Evolutionary conservation across 169 alveolate species (phyloP).

Genomic region (Cryptosporidium baileyi): DNA sequence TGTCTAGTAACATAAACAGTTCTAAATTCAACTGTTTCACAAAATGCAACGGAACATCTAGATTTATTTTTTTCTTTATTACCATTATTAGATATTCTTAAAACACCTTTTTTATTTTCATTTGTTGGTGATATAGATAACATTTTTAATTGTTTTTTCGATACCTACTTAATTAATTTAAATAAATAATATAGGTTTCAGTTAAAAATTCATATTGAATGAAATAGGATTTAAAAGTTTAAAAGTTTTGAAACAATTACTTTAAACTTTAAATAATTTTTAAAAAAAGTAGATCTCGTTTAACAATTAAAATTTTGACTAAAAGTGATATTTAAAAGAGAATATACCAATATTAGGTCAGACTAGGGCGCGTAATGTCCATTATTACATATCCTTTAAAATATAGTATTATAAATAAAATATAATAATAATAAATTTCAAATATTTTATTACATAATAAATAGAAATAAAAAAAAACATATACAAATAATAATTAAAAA

Average conservation of each 20-base stretch:
- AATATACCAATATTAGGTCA: too few relatives aligned
- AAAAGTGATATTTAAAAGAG: too few relatives aligned
- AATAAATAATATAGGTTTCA: background rate
- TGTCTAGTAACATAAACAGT: slow-evolving; percentile 48
- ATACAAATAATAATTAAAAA: too few relatives aligned
- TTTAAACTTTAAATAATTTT: background rate
- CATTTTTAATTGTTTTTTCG: background rate
- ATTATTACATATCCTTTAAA: too few relatives aligned
- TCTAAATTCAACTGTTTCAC: slow-evolving; percentile 64
- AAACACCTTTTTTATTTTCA: slow-evolving; percentile 29
- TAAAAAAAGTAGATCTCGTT: background rate
- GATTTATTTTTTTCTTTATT: slow-evolving; percentile 6
- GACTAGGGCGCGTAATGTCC: too few relatives aligned
- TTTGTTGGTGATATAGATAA: background rate
- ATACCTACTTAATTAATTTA: background rate
- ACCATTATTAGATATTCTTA: background rate
- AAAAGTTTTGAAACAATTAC: too few relatives aligned
- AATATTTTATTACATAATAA: too few relatives aligned
- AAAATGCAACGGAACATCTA: slow-evolving; percentile 61
- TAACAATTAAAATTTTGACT: background rate
- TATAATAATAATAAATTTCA: too few relatives aligned
- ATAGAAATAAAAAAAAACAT: too few relatives aligned
- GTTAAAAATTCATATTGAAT: background rate
- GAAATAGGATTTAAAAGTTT: too few relatives aligned
- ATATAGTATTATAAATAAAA: too few relatives aligned